Evolutionary conservation across 1,284 basidiomycete species (phyloP), one percentile per base, ranked within the genome.

Genomic region (Malassezia nana): DNA sequence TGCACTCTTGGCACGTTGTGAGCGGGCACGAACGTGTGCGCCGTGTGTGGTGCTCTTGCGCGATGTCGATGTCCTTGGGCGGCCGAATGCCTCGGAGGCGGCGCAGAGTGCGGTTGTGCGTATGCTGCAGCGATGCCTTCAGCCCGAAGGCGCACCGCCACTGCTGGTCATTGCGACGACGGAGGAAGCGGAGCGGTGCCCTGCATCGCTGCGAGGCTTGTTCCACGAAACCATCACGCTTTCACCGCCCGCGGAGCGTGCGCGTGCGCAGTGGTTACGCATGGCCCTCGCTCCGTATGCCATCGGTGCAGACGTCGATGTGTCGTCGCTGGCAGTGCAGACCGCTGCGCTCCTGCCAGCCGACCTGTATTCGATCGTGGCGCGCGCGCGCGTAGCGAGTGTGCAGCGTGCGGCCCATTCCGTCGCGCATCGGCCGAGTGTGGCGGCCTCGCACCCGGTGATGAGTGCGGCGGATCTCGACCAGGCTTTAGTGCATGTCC

Each of bases 311-410:
- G 94, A 98, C 75, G 84, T 94, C 0, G 85, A 84, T 10, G 62
- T 91, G 24, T 75, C 77, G 41, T 75, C 77, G 13, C 71, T 98
- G 4, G 89, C 94, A 3, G 82, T 82, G 4, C 88, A 94, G 72
- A 94, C 91, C 2, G 94, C 94, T 7, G 90, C 90, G 1, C 78
- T 99, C 9, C 83, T 90, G 31, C 87, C 89, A 1, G 81, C 79
- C 10, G 92, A 98, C 74, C 79, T 98, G 4, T 79, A 78, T 10
- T 81, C 86, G 60, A 78, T 98, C 1, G 81, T 87, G 1, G 74
- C 74, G 26, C 81, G 83, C 30, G 82, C 89, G 0, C 78, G 79
- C 48, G 76, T 81, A 24, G 78, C 79, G 35, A 81, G 86, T 0
- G 68, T 87, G 3, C 77, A 81, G 45, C 80, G 85, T 6, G 20